Base-by-base conservation (phyloP, 1,284 basidiomycete genomes). In the Rhodotorula mucilaginosa region DNA sequence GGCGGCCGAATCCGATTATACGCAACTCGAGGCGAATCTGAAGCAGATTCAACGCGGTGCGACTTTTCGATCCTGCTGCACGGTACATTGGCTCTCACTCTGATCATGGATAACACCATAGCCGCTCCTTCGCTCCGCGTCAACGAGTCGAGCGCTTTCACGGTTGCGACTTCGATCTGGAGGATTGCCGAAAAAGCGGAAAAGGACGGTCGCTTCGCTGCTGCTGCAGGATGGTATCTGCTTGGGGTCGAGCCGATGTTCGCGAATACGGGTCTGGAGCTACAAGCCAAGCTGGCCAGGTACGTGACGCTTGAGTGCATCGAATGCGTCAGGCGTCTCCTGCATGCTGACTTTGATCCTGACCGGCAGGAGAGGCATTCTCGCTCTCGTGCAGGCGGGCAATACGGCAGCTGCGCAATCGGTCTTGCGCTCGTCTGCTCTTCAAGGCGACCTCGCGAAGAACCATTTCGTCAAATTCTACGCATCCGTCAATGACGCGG, bases 401-500 rank as follows among this genome's bases (percentile, higher is more conserved):
- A 16, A 61, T 15, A 15, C 39, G 51, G 39, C 23, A 19, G 23
- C 44, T 10, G 70, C 67, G 1, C 58, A 69, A 34, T 21, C 46
- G 18, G 16, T 51, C 21, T 48, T 72, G 52, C 60, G 59, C 54
- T 29, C 31, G n/a, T 39, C 58, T 7, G 44, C n/a, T 26, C 18
- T 39, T 6, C 31, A 18, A 5, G 49, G 34, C n/a, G 59, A 67
- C 26, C 44, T 60, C 29, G 65, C 70, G 0, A 72, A 66, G 58
- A 63, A 58, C 49, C 58, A 63, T 60, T 72, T 72, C 29, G 34
- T 72, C n/a, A 60, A 60, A 29, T 66, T 68, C 61, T 66, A 65
- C 67, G 58, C 51, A 26, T 39, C 23, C 31, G 39, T 58, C 18
- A 26, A 23, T 21, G 47, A 65, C 8, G 1, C 44, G 8, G 15